These are phyloP conservation scores for Metarhizium rileyi DNA, from an alignment of 2,329 filamentous ascomycete species.

Conservation along the genomic window DNA sequence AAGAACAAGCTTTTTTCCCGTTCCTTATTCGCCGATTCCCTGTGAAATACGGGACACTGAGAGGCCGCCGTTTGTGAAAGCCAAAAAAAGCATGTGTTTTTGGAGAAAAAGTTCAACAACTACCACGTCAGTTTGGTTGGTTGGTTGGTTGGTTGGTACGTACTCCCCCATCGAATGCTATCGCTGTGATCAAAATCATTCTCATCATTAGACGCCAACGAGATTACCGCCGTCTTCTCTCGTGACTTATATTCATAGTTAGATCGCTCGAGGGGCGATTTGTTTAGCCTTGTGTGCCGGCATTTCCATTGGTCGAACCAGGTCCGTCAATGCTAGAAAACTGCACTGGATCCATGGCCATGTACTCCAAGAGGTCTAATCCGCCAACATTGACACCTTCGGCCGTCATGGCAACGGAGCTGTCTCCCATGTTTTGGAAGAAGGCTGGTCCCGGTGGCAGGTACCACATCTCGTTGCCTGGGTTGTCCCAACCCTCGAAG, in stretches of 20 bases:
- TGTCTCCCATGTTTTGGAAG: conserved; percentile 54
- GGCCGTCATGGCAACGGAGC: conserved; percentile 54
- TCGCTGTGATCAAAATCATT: background rate
- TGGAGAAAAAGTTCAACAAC: background rate
- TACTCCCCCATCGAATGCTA: background rate
- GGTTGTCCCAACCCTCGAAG: conserved; percentile 46
- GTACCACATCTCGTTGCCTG: conserved; percentile 57
- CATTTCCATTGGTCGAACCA: conserved; percentile 9
- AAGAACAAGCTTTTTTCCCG: background rate
- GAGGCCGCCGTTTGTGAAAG: background rate
- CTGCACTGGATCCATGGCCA: conserved; percentile 47
- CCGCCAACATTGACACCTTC: conserved; percentile 59
- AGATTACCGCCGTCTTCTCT: background rate
- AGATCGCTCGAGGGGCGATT: too few species aligned
- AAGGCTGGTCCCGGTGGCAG: conserved; percentile 53
- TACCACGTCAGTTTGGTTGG: background rate
- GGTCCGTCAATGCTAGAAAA: conserved; percentile 27
- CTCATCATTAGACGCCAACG: background rate
- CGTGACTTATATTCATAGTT: background rate
- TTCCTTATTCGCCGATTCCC: background rate
- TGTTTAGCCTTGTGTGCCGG: background rate
- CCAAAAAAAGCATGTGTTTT: background rate
- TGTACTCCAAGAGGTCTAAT: conserved; percentile 57
- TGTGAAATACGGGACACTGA: background rate
- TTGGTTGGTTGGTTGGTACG: background rate